Percentiles rank a stretch among this genome's conserved stretches.
Conservation (phyloP, 1,284 basidiomycete species). For the Pseudozyma pruni region DNA sequence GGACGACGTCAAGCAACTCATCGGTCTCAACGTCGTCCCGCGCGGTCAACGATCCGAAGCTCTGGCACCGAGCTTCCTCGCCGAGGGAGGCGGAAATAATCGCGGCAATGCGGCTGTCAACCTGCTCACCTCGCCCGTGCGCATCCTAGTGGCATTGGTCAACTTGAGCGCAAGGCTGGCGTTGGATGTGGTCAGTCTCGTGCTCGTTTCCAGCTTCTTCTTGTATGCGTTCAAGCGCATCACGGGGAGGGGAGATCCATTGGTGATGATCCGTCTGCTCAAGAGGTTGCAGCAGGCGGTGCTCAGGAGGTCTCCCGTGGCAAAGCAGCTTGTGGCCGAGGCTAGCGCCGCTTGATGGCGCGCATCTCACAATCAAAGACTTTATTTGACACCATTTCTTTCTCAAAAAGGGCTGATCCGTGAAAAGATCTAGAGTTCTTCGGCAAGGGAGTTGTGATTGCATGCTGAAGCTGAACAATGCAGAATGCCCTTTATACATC, state of each 20-base stretch:
- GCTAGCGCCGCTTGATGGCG: slow-evolving; percentile 9
- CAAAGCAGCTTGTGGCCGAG: slow-evolving; percentile 30
- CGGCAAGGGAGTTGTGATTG: no score
- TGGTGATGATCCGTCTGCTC: slow-evolving; percentile 48
- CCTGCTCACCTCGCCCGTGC: slow-evolving; percentile 39
- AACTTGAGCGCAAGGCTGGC: slow-evolving; percentile 56
- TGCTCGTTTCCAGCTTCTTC: slow-evolving; percentile 49
- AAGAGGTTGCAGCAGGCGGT: slow-evolving; percentile 32
- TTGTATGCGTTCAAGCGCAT: slow-evolving; percentile 48
- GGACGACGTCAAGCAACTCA: slow-evolving; percentile 34
- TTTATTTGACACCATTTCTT: no score
- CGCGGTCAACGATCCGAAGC: slow-evolving; percentile 31
- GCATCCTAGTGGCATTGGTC: slow-evolving; percentile 44
- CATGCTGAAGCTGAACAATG: no score
- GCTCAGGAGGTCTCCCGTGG: slow-evolving; percentile 24
- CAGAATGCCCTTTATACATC: no score
- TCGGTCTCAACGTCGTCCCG: slow-evolving; percentile 23
- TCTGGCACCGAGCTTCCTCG: slow-evolving; percentile 44
- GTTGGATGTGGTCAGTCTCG: slow-evolving; percentile 59
- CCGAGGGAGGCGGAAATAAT: slow-evolving; percentile 26
- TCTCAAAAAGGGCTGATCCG: no score
- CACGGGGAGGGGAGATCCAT: slow-evolving; percentile 61
- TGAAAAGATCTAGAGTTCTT: no score
- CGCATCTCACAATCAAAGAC: neutral
- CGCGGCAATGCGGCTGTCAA: slow-evolving; percentile 24